These are phyloP conservation scores for Metschnikowia baotianmanensis DNA, from an alignment of 805 yeast genomes.

Conservation along the genomic window DNA sequence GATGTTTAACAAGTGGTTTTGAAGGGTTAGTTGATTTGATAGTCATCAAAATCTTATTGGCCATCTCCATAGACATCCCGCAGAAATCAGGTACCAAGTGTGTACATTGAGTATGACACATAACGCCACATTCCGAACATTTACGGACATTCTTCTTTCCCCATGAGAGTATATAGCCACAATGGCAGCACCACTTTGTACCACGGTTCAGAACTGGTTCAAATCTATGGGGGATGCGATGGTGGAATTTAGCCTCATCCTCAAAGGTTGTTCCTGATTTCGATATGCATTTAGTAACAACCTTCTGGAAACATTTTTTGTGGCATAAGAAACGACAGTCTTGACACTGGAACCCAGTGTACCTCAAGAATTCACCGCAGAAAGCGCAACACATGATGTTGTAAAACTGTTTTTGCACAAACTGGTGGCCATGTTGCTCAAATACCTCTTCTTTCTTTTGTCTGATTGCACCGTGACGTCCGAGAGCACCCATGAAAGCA, in stretches of 20 bases:
- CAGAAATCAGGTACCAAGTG: slow-evolving; percentile 97
- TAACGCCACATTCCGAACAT: slow-evolving; percentile 90
- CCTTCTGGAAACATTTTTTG: slow-evolving; percentile 75
- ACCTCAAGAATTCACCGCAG: slow-evolving; percentile 91
- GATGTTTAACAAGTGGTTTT: not conserved
- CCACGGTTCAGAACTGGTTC: slow-evolving; percentile 90
- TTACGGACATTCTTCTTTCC: slow-evolving; percentile 90
- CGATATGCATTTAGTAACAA: slow-evolving; percentile 80
- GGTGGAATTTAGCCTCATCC: slow-evolving; percentile 83
- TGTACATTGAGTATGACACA: slow-evolving; percentile 91
- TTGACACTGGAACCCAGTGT: slow-evolving; percentile 84
- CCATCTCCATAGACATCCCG: slow-evolving; percentile 98
- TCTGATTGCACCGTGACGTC: slow-evolving; percentile 97
- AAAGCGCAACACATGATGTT: slow-evolving; percentile 96
- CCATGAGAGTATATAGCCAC: slow-evolving; percentile 96
- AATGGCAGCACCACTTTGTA: slow-evolving; percentile 99
- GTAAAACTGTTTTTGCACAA: slow-evolving; percentile 92
- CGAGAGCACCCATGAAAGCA: slow-evolving; percentile 44
- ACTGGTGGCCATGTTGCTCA: slow-evolving; percentile 96
- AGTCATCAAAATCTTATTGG: slow-evolving; percentile 81
- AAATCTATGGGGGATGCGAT: slow-evolving; percentile 95
- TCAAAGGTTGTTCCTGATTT: slow-evolving; percentile 68
- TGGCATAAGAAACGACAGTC: slow-evolving; percentile 81
- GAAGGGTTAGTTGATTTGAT: slow-evolving; percentile 61
- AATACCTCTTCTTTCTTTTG: slow-evolving; percentile 87